A percentile compares a stretch with the other conserved stretches of the same genome.
Conservation (phyloP, 2,329 filamentous ascomycete genomes). For the Aspergillus clavatus region DNA sequence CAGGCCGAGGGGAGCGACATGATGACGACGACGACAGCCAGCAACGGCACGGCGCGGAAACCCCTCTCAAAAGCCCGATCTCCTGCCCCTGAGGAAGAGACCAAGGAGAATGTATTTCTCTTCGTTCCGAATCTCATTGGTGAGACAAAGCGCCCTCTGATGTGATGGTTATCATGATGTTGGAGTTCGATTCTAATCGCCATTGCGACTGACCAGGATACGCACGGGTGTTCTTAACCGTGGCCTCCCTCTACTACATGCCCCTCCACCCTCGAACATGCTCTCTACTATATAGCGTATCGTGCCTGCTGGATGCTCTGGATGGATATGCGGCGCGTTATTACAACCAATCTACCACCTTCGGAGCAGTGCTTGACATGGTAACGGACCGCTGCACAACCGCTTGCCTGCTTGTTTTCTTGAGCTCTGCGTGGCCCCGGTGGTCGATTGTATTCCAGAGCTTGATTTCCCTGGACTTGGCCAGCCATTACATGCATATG, state of each 20-base stretch:
- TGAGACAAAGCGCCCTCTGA: slow-evolving; percentile 37
- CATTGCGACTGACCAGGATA: slow-evolving; percentile 54
- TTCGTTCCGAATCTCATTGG: slow-evolving; percentile 80
- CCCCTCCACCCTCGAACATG: slow-evolving; percentile 95
- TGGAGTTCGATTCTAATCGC: slow-evolving; percentile 1
- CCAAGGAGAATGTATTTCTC: slow-evolving; percentile 70
- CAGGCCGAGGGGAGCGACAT: slow-evolving; percentile 30
- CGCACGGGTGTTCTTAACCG: slow-evolving; percentile 69
- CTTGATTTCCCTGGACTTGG: slow-evolving; percentile 84
- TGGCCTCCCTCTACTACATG: slow-evolving; percentile 98
- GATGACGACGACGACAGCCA: slow-evolving; percentile 20
- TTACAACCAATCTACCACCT: slow-evolving; percentile 87
- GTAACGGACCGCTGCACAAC: slow-evolving; percentile 98
- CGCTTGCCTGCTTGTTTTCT: slow-evolving; percentile 86
- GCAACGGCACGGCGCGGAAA: slow-evolving; percentile 29
- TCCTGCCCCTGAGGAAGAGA: slow-evolving; percentile 26
- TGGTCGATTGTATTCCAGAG: slow-evolving; percentile 94
- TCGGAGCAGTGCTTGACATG: slow-evolving; percentile 97
- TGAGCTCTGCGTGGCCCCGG: slow-evolving; percentile 88
- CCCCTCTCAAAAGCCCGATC: slow-evolving; percentile 30
- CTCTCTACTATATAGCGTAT: slow-evolving; percentile 78
- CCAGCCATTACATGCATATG: slow-evolving; percentile 99
- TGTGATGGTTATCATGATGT: background rate
- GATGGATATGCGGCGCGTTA: slow-evolving; percentile 87
- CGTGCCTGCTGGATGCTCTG: slow-evolving; percentile 89